Conservation (phyloP, 331 rosid species). For the Acacia pycnantha region DNA sequence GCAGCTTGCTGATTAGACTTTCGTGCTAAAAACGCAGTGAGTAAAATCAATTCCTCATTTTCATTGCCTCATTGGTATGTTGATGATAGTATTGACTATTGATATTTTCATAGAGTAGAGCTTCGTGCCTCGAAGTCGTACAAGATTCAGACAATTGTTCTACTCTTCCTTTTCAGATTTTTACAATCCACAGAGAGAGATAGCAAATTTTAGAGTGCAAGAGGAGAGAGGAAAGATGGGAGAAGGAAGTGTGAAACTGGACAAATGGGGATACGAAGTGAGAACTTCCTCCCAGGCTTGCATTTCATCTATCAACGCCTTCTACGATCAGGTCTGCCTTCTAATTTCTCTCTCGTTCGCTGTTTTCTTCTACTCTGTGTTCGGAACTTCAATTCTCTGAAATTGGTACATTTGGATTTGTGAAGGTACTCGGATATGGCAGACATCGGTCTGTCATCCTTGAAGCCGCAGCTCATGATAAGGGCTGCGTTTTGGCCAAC, state of each 20-base stretch:
- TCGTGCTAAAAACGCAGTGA: neutral
- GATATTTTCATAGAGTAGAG: neutral
- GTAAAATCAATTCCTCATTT: neutral
- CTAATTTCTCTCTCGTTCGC: neutral
- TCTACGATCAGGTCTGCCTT: constrained; percentile 40
- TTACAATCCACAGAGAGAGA: neutral
- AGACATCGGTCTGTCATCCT: constrained; percentile 44
- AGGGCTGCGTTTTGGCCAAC: constrained; percentile 79
- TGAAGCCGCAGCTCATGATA: constrained; percentile 51
- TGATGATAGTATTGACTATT: neutral
- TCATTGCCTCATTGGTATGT: neutral
- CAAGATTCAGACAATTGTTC: neutral
- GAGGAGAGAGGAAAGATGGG: constrained; percentile 28
- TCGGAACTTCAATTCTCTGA: neutral
- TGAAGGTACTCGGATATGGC: constrained; percentile 40
- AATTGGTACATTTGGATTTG: neutral
- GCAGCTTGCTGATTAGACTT: neutral
- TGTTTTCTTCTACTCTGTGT: neutral
- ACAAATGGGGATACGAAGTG: constrained; percentile 41
- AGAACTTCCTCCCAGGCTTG: constrained; percentile 39
- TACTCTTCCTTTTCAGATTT: neutral
- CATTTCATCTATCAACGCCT: constrained; percentile 44
- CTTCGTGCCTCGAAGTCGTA: neutral
- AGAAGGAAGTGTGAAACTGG: constrained; percentile 24
- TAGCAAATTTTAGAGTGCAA: neutral